These are phyloP conservation scores for Maudiozyma serrabonitensis DNA, from an alignment of 805 yeast genomes.

Conservation along the genomic window DNA sequence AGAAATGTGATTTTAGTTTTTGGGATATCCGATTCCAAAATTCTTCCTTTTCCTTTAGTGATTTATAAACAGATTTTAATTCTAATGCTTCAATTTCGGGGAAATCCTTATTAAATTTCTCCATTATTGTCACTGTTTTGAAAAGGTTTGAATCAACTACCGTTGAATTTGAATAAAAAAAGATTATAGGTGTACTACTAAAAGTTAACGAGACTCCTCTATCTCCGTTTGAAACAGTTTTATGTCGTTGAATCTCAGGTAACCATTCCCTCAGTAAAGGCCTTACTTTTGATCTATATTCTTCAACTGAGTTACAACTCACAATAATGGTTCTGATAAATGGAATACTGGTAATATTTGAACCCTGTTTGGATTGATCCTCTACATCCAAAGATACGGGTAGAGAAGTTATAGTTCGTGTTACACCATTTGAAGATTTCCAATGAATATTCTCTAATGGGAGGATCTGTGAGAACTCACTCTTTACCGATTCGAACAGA, in stretches of 20 bases:
- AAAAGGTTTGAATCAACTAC: conserved; percentile 25
- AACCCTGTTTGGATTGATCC: neutral
- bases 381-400: conserved; percentile 19
- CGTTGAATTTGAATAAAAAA: conserved; percentile 25
- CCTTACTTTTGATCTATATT: conserved; percentile 68
- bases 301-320: conserved; percentile 55
- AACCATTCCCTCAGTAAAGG: conserved; percentile 82
- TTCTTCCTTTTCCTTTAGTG: conserved; percentile 21
- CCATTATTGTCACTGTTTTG: conserved; percentile 24
- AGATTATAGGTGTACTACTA: conserved; percentile 14
- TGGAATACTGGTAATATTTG: conserved; percentile 15
- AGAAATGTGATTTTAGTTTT: conserved; percentile 14
- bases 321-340: conserved; percentile 63
- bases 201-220: neutral
- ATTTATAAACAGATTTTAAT: conserved; percentile 26
- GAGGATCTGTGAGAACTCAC: conserved; percentile 21
- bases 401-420: conserved; percentile 17
- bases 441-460: conserved; percentile 27
- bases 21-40: conserved; percentile 24
- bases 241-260: conserved; percentile 10
- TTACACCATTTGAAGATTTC: conserved; percentile 21
- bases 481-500: conserved; percentile 21
- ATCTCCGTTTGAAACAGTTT: neutral
- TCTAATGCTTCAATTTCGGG: conserved; percentile 23
- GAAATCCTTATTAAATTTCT: conserved; percentile 27